phyloP scores from a whole-genome alignment of 768 basidiomycete genomes.

The Pisolithus sp. region DNA sequence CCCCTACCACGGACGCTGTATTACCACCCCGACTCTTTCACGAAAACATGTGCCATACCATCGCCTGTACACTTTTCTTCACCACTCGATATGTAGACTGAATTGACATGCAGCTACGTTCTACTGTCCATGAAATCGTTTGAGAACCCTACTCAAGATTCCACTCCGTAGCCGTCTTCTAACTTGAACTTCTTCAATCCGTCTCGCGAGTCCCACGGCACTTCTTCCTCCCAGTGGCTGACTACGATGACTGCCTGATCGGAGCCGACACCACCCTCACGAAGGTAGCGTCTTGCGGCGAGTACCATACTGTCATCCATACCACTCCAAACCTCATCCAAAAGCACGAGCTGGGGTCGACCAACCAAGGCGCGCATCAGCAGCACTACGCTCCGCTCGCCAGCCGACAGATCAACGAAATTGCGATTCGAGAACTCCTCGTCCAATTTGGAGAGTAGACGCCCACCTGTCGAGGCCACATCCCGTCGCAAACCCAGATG shows the following conservation, averaged over 20 bases:
- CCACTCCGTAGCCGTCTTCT: conserved; percentile 66
- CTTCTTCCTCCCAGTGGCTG: conserved; percentile 88
- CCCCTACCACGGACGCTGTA: too few relatives aligned
- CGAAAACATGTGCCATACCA: too few relatives aligned
- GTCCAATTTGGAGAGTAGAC: conserved; percentile 10
- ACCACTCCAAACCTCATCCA: conserved; percentile 92
- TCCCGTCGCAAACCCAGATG: background rate
- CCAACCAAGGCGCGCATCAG: conserved; percentile 83
- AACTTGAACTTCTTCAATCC: conserved; percentile 60
- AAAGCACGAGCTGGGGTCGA: conserved; percentile 63
- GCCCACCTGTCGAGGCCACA: background rate
- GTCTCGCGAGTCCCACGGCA: conserved; percentile 67
- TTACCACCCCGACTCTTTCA: too few relatives aligned
- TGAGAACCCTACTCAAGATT: conserved; percentile 25
- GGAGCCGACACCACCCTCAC: conserved; percentile 40
- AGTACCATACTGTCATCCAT: conserved; percentile 79
- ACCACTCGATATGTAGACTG: too few relatives aligned
- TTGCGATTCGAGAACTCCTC: conserved; percentile 39
- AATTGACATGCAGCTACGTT: too few relatives aligned
- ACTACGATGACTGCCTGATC: conserved; percentile 80
- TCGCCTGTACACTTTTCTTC: too few relatives aligned
- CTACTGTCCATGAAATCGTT: background rate
- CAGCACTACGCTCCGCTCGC: conserved; percentile 76
- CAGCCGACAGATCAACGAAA: conserved; percentile 63
- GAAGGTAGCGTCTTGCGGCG: conserved; percentile 57